phyloP scores from a whole-genome alignment of 345 rosid genomes.

The Syzygium grande region DNA sequence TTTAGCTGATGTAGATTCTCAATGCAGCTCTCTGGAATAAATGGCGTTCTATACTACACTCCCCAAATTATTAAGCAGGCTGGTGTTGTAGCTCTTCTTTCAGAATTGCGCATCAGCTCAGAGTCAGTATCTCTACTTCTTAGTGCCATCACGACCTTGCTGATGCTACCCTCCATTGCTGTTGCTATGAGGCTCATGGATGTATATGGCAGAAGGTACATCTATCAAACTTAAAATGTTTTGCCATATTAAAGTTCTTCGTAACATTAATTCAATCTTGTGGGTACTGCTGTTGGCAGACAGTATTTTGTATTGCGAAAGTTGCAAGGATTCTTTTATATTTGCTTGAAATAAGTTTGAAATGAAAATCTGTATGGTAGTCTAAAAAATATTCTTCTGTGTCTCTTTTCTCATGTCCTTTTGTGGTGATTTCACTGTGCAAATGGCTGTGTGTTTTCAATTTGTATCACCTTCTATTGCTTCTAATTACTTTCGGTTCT shows the following conservation, averaged over 20 bases:
- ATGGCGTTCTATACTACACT: conserved; percentile 93
- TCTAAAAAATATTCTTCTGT: neutral
- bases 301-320: neutral
- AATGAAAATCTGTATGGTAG: neutral
- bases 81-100: conserved; percentile 82
- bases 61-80: conserved; percentile 98
- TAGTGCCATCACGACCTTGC: conserved; percentile 76
- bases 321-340: neutral
- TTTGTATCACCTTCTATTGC: neutral
- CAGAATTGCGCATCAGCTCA: conserved; percentile 64
- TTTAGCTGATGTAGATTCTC: neutral
- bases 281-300: neutral
- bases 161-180: conserved; percentile 94
- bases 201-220: conserved; percentile 86
- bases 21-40: conserved; percentile 89
- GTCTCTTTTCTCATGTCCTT: neutral
- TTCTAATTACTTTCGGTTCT: neutral
- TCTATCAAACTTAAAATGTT: neutral
- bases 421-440: neutral
- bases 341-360: neutral
- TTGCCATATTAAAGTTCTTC: neutral
- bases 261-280: neutral
- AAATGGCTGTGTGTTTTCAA: neutral
- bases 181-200: conserved; percentile 98
- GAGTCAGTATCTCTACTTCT: conserved; percentile 74